A percentile compares a stretch with the other conserved stretches of the same genome.
Conservation (phyloP, 1,139 yeast species). For the Entelexis paramagnoliae region DNA sequence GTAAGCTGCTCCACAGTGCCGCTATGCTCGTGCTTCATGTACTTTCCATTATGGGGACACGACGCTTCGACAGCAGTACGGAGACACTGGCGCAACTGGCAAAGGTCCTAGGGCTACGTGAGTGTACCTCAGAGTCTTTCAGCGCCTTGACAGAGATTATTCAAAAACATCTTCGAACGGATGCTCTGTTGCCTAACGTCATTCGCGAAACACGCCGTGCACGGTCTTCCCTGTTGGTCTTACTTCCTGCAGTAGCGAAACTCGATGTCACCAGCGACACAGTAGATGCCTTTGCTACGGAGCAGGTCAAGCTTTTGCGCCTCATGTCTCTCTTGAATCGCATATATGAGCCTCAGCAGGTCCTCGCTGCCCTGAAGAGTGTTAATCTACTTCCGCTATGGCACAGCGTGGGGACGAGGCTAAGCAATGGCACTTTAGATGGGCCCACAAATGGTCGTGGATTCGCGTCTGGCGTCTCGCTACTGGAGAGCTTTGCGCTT, state of each 20-base stretch:
- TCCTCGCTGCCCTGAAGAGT: constrained; percentile 35
- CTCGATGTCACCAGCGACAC: neutral
- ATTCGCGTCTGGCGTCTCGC: constrained; percentile 3
- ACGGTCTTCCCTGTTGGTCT: constrained; percentile 1
- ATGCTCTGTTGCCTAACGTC: neutral
- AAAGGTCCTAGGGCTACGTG: constrained; percentile 7
- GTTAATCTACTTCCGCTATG: constrained; percentile 71
- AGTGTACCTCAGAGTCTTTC: constrained; percentile 10
- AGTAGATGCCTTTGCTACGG: constrained; percentile 36
- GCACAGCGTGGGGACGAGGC: constrained; percentile 47
- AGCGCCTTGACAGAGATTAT: constrained; percentile 5
- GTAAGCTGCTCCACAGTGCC: neutral
- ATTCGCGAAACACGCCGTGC: constrained; percentile 6
- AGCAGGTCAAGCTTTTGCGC: constrained; percentile 76
- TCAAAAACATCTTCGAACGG: neutral
- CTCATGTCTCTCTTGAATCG: constrained; percentile 84
- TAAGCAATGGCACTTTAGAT: neutral
- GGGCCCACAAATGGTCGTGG: constrained; percentile 4
- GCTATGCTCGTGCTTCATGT: neutral
- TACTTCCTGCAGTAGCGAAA: constrained; percentile 1
- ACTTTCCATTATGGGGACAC: neutral
- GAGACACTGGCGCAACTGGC: neutral
- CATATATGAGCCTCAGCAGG: constrained; percentile 44
- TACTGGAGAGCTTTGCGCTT: constrained; percentile 15
- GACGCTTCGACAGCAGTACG: neutral